Evolutionary conservation across 1,284 basidiomycete species (phyloP).

Genomic region (Ustilago lituana): DNA sequence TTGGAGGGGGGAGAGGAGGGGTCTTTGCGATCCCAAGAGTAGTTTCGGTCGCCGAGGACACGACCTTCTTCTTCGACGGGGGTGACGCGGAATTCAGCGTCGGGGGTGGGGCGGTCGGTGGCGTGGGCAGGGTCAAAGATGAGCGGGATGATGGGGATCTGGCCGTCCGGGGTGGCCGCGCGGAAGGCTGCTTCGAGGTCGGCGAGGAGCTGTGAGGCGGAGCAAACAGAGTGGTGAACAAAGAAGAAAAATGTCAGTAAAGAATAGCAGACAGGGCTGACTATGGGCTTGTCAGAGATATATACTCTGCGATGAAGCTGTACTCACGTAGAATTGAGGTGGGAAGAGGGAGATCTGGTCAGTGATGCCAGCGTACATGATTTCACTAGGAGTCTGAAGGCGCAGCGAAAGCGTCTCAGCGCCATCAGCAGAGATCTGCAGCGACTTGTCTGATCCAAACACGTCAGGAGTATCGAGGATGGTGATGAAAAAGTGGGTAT

Average conservation of each 20-base stretch:
- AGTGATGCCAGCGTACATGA: slow-evolving; percentile 50
- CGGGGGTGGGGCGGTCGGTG: slow-evolving; percentile 13
- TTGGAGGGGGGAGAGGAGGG: background rate
- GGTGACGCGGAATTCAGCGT: slow-evolving; percentile 43
- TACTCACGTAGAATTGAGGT: slow-evolving; percentile 55
- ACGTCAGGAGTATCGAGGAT: slow-evolving; percentile 49
- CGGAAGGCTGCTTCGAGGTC: slow-evolving; percentile 48
- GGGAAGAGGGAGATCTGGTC: slow-evolving; percentile 59
- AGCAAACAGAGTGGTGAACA: background rate
- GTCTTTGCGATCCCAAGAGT: slow-evolving; percentile 53
- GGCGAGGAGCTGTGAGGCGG: slow-evolving; percentile 36
- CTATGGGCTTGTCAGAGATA: no score
- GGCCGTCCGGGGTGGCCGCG: slow-evolving; percentile 1
- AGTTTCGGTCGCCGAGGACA: slow-evolving; percentile 41
- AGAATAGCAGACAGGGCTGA: no score
- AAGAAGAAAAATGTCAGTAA: no score
- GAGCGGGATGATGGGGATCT: slow-evolving; percentile 34
- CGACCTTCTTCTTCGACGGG: slow-evolving; percentile 56
- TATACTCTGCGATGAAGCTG: background rate
- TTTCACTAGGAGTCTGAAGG: slow-evolving; percentile 40
- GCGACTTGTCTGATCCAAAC: slow-evolving; percentile 35
- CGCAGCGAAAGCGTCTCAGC: slow-evolving; percentile 54
- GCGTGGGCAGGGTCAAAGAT: slow-evolving; percentile 43
- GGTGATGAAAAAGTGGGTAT: slow-evolving; percentile 62
- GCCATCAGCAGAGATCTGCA: slow-evolving; percentile 54